A percentile compares a stretch with the other conserved stretches of the same genome.
Evolutionary conservation across 1,284 basidiomycete genomes (phyloP).

Genomic region (Singerocomus inundabilis): DNA sequence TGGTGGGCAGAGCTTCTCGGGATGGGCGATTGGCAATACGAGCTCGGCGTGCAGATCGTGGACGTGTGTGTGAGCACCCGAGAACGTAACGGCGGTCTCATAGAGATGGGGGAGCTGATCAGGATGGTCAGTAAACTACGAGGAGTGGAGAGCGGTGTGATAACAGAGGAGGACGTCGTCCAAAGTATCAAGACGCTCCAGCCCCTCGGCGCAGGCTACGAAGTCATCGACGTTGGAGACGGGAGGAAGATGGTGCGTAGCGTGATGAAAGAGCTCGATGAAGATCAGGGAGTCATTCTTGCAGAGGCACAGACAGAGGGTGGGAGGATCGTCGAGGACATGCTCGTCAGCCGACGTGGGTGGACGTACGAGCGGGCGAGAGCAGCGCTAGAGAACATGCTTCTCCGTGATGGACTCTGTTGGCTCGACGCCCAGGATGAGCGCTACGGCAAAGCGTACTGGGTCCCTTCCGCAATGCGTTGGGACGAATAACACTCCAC

Average conservation of each 20-base stretch:
- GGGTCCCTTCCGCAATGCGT: conserved; percentile 79
- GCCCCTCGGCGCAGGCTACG: conserved; percentile 88
- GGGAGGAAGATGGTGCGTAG: conserved; percentile 71
- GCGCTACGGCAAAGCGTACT: conserved; percentile 62
- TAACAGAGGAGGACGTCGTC: conserved; percentile 83
- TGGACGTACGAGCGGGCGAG: conserved; percentile 80
- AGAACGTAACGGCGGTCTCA: conserved; percentile 87
- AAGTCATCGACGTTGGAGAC: conserved; percentile 68
- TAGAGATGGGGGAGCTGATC: conserved; percentile 85
- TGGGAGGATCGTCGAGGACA: conserved; percentile 61
- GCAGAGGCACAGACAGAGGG: conserved; percentile 68
- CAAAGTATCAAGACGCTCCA: conserved; percentile 85
- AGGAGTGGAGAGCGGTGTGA: conserved; percentile 57
- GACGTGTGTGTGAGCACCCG: conserved; percentile 93
- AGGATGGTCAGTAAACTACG: conserved; percentile 76
- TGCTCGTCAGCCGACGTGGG: conserved; percentile 56
- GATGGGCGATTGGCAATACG: conserved; percentile 92
- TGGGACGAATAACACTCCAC: conserved; percentile 58
- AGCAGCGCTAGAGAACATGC: conserved; percentile 85
- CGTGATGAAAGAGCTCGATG: conserved; percentile 77
- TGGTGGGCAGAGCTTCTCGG: conserved; percentile 91
- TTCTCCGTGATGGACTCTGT: conserved; percentile 85
- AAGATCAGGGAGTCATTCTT: conserved; percentile 77
- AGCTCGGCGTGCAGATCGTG: conserved; percentile 95
- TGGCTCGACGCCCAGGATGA: conserved; percentile 93